These are phyloP conservation scores for Tulasnella sp. DNA, from an alignment of 768 basidiomycete species.

Conservation along the genomic window DNA sequence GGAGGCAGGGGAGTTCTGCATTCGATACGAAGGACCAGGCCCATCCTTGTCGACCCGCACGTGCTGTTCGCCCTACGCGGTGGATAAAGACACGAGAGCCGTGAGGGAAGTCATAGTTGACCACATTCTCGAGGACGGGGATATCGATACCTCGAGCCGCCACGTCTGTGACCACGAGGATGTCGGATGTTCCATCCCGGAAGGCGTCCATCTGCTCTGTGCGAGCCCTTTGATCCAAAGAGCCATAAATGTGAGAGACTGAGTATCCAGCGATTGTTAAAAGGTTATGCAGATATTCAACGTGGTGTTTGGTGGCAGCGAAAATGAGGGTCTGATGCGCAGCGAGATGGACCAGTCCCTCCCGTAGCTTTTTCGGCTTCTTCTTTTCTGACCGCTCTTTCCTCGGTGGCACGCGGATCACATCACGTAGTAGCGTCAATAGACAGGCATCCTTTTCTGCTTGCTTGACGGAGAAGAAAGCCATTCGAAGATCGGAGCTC, in stretches of 20 bases:
- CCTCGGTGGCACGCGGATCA: slow-evolving; percentile 68
- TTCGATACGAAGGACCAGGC: slow-evolving; percentile 91
- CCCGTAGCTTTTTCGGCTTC: slow-evolving; percentile 32
- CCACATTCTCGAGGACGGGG: slow-evolving; percentile 87
- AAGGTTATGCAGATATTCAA: slow-evolving; percentile 80
- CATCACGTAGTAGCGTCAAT: slow-evolving; percentile 70
- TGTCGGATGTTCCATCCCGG: slow-evolving; percentile 60
- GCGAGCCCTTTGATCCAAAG: slow-evolving; percentile 85
- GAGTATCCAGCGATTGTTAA: slow-evolving; percentile 74
- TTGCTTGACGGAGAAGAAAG: slow-evolving; percentile 86
- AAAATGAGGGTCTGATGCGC: slow-evolving; percentile 92
- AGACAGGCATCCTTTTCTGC: slow-evolving; percentile 91
- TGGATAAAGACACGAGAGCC: slow-evolving; percentile 91
- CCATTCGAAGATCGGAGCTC: slow-evolving; percentile 84
- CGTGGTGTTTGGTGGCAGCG: slow-evolving; percentile 94
- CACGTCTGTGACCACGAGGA: slow-evolving; percentile 95
- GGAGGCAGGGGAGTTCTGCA: slow-evolving; percentile 74
- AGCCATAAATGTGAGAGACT: slow-evolving; percentile 90
- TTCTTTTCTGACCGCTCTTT: slow-evolving; percentile 16
- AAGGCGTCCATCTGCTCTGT: slow-evolving; percentile 86
- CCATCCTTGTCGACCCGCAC: slow-evolving; percentile 90
- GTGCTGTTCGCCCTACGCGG: slow-evolving; percentile 91
- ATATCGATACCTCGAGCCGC: slow-evolving; percentile 98
- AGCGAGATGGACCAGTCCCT: slow-evolving; percentile 40
- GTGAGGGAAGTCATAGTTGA: slow-evolving; percentile 97